These are phyloP conservation scores for Paulownia fortunei DNA, from an alignment of 257 asterid genomes.

Conservation along the genomic window DNA sequence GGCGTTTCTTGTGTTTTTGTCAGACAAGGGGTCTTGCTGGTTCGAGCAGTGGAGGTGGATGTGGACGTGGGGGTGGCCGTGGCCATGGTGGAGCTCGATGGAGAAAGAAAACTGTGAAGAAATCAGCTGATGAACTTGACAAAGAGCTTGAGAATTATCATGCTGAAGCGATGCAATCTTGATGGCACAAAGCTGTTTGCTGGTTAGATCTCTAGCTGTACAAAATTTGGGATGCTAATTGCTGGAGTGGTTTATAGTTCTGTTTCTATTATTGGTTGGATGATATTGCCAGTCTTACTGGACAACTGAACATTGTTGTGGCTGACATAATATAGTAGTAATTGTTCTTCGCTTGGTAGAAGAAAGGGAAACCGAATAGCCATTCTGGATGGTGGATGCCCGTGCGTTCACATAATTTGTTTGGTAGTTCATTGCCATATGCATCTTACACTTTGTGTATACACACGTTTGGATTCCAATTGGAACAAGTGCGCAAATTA, in stretches of 20 bases:
- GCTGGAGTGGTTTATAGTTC: not conserved
- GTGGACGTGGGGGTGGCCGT: slow-evolving; percentile 38
- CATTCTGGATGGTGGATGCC: not conserved
- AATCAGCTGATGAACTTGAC: slow-evolving; percentile 73
- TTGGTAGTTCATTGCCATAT: too few species aligned
- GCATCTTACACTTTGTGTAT: too few species aligned
- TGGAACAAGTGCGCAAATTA: too few species aligned
- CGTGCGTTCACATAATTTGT: not conserved
- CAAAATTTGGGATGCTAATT: not conserved
- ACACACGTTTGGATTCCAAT: too few species aligned
- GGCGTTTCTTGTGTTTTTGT: not conserved
- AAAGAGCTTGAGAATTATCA: slow-evolving; percentile 75
- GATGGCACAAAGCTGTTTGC: not conserved
- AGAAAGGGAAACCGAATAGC: not conserved
- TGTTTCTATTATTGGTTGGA: not conserved
- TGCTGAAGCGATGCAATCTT: slow-evolving; percentile 60
- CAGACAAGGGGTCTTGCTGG: slow-evolving; percentile 50
- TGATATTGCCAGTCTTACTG: not conserved
- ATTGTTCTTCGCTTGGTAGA: not conserved
- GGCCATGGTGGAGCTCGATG: slow-evolving; percentile 45
- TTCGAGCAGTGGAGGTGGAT: slow-evolving; percentile 39
- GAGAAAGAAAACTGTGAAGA: slow-evolving; percentile 43
- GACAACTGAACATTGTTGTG: not conserved
- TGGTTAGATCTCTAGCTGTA: slow-evolving; percentile 28
- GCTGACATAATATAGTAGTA: not conserved